phyloP scores from a whole-genome alignment of 176 grass and related monocot genomes.

The Carex kokanica region DNA sequence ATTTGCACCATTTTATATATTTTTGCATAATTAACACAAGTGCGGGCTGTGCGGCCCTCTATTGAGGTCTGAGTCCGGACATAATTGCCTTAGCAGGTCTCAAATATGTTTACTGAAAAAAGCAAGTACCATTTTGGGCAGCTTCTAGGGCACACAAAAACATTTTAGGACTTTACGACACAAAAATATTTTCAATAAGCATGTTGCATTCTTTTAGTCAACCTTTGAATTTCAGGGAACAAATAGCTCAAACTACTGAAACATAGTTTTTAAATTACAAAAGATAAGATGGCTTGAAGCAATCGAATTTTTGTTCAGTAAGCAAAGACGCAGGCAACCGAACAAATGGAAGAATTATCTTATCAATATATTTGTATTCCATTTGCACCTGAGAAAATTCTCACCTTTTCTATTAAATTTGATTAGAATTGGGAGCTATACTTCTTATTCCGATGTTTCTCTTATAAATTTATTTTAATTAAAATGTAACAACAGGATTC shows the following conservation, averaged over 20 bases:
- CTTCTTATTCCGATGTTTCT: neutral
- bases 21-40: no score
- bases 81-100: no score
- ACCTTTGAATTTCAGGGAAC: neutral
- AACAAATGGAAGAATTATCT: neutral
- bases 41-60: no score
- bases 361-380: neutral
- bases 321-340: neutral
- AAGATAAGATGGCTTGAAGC: neutral
- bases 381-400: neutral
- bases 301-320: neutral
- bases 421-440: neutral
- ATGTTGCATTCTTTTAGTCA: neutral
- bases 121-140: no score
- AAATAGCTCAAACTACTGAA: neutral
- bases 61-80: no score
- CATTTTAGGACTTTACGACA: neutral
- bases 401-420: neutral
- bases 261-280: neutral
- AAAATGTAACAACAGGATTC: neutral
- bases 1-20: no score
- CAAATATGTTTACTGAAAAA: no score
- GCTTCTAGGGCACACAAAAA: no score
- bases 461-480: neutral
- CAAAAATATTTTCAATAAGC: neutral